A percentile compares a stretch with the other conserved stretches of the same genome.
These are phyloP conservation scores for Fusarium gaditjirri DNA, from an alignment of 2,329 filamentous ascomycete genomes.

Conservation along the genomic window DNA sequence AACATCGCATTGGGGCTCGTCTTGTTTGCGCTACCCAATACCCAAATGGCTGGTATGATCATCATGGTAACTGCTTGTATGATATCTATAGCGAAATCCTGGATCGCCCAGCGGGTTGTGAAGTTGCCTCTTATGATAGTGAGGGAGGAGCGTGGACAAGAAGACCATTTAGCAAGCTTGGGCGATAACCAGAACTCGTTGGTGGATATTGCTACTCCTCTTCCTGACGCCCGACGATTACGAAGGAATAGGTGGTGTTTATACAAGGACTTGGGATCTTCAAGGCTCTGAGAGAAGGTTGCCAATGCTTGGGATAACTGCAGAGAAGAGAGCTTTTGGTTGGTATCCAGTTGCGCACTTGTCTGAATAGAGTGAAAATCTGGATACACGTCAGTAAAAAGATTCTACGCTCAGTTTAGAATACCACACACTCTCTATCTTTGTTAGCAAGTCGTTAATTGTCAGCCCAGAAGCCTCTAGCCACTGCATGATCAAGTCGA, in stretches of 20 bases:
- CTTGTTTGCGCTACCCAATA: background rate
- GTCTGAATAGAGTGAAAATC: background rate
- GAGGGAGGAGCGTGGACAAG: background rate
- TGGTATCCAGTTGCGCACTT: constrained; percentile 1
- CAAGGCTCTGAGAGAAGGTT: background rate
- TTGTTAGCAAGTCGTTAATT: background rate
- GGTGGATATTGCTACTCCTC: background rate
- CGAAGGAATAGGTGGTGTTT: background rate
- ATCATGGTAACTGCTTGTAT: background rate
- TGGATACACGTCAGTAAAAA: background rate
- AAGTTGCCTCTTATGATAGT: background rate
- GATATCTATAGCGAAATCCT: constrained; percentile 4
- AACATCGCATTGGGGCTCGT: background rate
- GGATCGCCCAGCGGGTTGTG: background rate
- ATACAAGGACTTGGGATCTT: background rate
- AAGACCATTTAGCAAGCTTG: background rate
- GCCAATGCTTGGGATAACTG: constrained; percentile 1
- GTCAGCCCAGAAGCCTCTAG: background rate
- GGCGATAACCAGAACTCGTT: constrained; percentile 25
- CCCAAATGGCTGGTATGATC: background rate
- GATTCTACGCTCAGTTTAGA: accelerated
- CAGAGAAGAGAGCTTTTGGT: constrained; percentile 1
- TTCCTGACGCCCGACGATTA: accelerated
- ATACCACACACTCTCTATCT: background rate
- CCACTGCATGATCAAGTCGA: background rate